Evolutionary conservation across 805 yeast species (phyloP), one percentile per base, ranked within the genome.

Genomic region (Candida methanosorbosa): DNA sequence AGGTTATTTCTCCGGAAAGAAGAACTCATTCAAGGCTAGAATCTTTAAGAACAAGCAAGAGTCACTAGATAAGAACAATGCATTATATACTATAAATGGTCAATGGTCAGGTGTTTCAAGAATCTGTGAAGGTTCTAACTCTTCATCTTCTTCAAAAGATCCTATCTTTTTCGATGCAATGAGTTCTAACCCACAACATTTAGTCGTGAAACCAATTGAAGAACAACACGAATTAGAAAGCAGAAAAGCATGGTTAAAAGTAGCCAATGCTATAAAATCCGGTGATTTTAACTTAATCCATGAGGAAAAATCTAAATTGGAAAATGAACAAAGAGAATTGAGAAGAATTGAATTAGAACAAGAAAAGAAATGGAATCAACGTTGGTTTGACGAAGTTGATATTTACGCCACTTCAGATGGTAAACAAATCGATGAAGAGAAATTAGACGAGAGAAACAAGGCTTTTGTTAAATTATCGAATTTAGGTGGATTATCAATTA

Each of bases 1-100:
- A 59, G 98, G 98, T 22, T 92, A 87, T 64, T 86, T 92, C 54
- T 72, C 86, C 16, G 98, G 98, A 49, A 90, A 88, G 68, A 90
- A 88, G 66, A 88, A 92, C 63, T 62, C 87, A 14, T 86, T 81
- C 64, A 92, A 88, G 62, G 95, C 95, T 18, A 73, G 90, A 52
- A 68, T 92, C 40, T 82, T 55, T 55, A 71, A 70, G 47, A 73
- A 72, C 51, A 59, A 61, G 19, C 63, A 70, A n/a, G 64, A 70
- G 23, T 59, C 68, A 11, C 43, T 44, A n/a, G 52, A 64, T 36
- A 73, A 72, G 44, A 74, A 70, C 23, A 74, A 76, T 39, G 84
- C 94, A 1, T 60, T 86, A 37, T 83, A 73, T 61, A 82, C 94
- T 13, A 78, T 92, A 40, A 50, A 66, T 31, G 98, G 98, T 31